Evolutionary conservation across 2,329 filamentous ascomycete species (phyloP).

Genomic region (Akanthomyces uredinophilus): DNA sequence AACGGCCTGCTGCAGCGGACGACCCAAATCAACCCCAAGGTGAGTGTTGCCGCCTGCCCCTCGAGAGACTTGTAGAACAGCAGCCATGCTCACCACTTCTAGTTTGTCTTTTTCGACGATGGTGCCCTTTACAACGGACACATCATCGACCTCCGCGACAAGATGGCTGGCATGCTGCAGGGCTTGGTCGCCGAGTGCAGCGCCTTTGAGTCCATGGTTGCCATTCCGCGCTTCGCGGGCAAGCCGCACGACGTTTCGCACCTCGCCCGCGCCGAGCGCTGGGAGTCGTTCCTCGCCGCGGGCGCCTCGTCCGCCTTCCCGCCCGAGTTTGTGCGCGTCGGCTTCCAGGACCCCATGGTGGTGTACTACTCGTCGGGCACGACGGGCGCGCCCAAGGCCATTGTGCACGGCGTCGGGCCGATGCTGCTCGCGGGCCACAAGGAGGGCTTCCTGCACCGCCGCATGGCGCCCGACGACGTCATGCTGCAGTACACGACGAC

Average conservation of each 20-base stretch:
- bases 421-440: constrained; percentile 51
- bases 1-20: constrained; percentile 71
- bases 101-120: constrained; percentile 80
- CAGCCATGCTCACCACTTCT: constrained; percentile 7
- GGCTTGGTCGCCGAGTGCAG: constrained; percentile 55
- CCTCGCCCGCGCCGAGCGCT: constrained; percentile 44
- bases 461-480: constrained; percentile 34
- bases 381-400: constrained; percentile 79
- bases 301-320: constrained; percentile 22
- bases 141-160: constrained; percentile 62
- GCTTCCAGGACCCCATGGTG: constrained; percentile 70
- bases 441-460: constrained; percentile 53
- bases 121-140: constrained; percentile 75
- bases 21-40: constrained; percentile 67
- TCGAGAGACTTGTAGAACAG: not conserved
- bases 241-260: constrained; percentile 48
- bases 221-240: constrained; percentile 59
- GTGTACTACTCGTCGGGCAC: constrained; percentile 78
- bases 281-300: constrained; percentile 39
- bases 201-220: constrained; percentile 59
- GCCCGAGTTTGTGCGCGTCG: constrained; percentile 54
- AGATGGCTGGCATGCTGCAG: constrained; percentile 65
- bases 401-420: constrained; percentile 71
- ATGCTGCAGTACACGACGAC: constrained; percentile 59
- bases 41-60: constrained; percentile 23